Percentiles rank a stretch among this genome's conserved stretches.
Conservation (phyloP, 2,329 filamentous ascomycete genomes). For the Paecilomyces niveus region DNA sequence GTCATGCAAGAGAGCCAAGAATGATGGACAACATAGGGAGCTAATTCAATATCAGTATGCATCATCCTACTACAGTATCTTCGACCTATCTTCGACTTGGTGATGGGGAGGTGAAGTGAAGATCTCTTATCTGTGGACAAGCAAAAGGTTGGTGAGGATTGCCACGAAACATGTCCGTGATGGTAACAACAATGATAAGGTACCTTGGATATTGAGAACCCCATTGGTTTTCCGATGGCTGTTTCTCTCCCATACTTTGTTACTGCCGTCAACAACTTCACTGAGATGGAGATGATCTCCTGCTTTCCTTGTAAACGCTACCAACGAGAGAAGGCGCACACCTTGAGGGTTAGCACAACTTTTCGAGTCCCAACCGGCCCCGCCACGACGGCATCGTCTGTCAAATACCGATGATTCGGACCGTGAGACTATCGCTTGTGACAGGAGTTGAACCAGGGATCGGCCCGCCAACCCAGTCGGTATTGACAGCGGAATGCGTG, state of each 20-base stretch:
- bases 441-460: background rate
- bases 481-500: background rate
- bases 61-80: background rate
- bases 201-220: background rate
- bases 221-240: background rate
- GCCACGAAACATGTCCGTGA: background rate
- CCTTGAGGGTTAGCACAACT: background rate
- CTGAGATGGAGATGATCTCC: background rate
- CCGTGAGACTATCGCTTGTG: background rate
- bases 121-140: background rate
- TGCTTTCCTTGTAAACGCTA: background rate
- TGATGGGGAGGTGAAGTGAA: background rate
- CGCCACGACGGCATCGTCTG: background rate
- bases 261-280: background rate
- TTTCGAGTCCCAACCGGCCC: background rate
- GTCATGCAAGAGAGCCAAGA: background rate
- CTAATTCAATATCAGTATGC: background rate
- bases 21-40: background rate
- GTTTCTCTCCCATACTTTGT: background rate
- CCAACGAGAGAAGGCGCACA: background rate
- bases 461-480: background rate
- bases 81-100: too few relatives aligned
- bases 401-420: background rate
- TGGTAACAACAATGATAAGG: background rate
- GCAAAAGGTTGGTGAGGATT: background rate